Percentiles rank a stretch among this genome's conserved stretches.
Conservation (phyloP, 2,329 filamentous ascomycete genomes). For the Cytospora mali region DNA sequence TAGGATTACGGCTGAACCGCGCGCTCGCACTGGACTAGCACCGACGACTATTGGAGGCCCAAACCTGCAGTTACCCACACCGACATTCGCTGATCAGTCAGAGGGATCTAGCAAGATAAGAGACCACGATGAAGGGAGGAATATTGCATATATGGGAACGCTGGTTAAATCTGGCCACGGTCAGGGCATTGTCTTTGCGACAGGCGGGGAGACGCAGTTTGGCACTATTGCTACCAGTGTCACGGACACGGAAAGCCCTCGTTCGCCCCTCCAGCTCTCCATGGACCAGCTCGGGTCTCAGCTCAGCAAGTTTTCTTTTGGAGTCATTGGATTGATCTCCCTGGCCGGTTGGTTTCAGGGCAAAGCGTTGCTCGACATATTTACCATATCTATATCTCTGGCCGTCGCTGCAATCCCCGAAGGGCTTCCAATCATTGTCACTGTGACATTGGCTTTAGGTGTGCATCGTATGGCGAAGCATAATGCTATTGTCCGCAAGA, state of each 20-base stretch:
- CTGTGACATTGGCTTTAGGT: conserved; percentile 90
- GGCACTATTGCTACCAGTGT: conserved; percentile 94
- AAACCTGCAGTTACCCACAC: conserved; percentile 38
- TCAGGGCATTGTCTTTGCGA: conserved; percentile 95
- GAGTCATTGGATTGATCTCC: conserved; percentile 90
- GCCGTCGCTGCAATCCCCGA: conserved; percentile 96
- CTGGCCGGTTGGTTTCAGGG: conserved; percentile 88
- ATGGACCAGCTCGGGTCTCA: conserved; percentile 98
- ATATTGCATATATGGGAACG: conserved; percentile 98
- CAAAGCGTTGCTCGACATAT: conserved; percentile 88
- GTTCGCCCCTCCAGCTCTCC: conserved; percentile 89
- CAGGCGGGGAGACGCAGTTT: conserved; percentile 91
- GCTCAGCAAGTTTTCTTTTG: conserved; percentile 94
- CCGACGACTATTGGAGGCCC: conserved; percentile 31
- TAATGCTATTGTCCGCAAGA: conserved; percentile 90
- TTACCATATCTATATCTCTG: conserved; percentile 94
- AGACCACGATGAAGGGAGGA: conserved; percentile 74
- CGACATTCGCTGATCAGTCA: conserved; percentile 39
- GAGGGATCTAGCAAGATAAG: conserved; percentile 39
- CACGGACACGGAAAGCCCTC: conserved; percentile 90
- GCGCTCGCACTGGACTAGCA: conserved; percentile 37
- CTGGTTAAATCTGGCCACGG: conserved; percentile 93
- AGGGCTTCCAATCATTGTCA: conserved; percentile 96
- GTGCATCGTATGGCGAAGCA: conserved; percentile 95
- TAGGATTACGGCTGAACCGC: conserved; percentile 69